Evolutionary conservation across 371 early-diverging fungal species (phyloP), one percentile per base, ranked within the genome.

Genomic region (Mucor indicus): DNA sequence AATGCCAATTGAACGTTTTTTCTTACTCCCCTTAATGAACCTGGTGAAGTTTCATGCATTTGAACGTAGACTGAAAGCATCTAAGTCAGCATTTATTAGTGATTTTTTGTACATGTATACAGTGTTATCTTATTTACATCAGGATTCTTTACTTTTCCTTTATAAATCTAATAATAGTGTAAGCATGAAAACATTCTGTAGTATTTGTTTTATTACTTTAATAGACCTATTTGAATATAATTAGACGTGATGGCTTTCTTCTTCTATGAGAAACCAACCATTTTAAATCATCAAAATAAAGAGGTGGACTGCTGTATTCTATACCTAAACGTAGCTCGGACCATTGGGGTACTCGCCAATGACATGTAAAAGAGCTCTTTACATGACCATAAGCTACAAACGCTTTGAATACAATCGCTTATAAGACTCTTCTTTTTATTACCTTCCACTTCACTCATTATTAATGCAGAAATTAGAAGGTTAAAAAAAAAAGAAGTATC

Each of bases 51-150:
- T 33, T 75, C 78, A 50, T 78, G 69, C 6, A 77, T 67, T 3
- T 75, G 69, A 5, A 79, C 64, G 33, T 73, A 77, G 16, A 79
- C 43, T 3, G 77, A 75, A 17, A 77, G 55, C 49, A 64, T 75
- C 76, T 72, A 57, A 19, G 21, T n/a, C n/a, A n/a, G n/a, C n/a
- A n/a, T n/a, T n/a, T n/a, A n/a, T n/a, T n/a, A n/a, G n/a, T n/a
- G n/a, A n/a, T n/a, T n/a, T n/a, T n/a, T n/a, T n/a, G n/a, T n/a
- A n/a, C n/a, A n/a, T n/a, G n/a, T n/a, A n/a, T n/a, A n/a, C n/a
- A 11, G 33, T 4, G 2, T 15, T 19, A 24, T 22, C 29, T 53
- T 12, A 25, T 37, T 37, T 32, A 53, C 53, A 16, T 53, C 46
- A 21, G 45, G 53, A 17, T 22, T 53, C 30, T 53, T 53, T n/a